Evolutionary conservation across 345 rosid species (phyloP), one percentile per base, ranked within the genome.

Genomic region (Anacardium occidentale): DNA sequence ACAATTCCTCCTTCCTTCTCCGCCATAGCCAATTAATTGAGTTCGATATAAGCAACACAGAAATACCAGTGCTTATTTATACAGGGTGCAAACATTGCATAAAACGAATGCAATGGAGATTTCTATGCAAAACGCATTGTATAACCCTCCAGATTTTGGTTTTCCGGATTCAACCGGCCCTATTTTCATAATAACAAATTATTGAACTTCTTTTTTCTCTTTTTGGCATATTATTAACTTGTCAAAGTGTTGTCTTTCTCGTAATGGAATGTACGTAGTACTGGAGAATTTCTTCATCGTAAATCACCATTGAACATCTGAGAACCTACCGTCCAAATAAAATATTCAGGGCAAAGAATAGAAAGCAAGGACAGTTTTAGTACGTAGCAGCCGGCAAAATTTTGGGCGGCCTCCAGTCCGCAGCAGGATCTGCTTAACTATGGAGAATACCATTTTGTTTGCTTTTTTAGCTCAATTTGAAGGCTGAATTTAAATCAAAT

Each of bases 1-100:
- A 82, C 78, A 21, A 75, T 20, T 32, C 79, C 85, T 71, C 85
- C 90, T 65, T 82, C 86, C 84, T 73, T 86, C 75, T 79, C 82
- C 45, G 81, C 83, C 90, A 86, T 82, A 32, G 21, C 21, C 56
- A 1, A 37, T 59, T 48, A 9, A 17, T 4, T 9, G 9, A 15
- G n/a, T 40, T 74, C 72, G 54, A 40, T 26, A 42, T 71, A 24
- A n/a, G 52, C 44, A 59, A 14, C 45, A 56, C 29, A 24, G n/a
- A 29, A 48, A 62, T 4, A 26, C 29, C 40, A 15, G 25, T 24
- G 20, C 0, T 37, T 63, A 77, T 76, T 79, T 81, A 83, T 82
- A 72, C 34, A 4, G 53, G 29, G 21, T 42, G 29, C 71, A 29
- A 6, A n/a, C 34, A 7, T 42, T 37, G 62, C 34, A 34, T 37